A percentile compares a stretch with the other conserved stretches of the same genome.
Conservation (phyloP, 352 stramenopile genomes). For the Peronospora farinosa region DNA sequence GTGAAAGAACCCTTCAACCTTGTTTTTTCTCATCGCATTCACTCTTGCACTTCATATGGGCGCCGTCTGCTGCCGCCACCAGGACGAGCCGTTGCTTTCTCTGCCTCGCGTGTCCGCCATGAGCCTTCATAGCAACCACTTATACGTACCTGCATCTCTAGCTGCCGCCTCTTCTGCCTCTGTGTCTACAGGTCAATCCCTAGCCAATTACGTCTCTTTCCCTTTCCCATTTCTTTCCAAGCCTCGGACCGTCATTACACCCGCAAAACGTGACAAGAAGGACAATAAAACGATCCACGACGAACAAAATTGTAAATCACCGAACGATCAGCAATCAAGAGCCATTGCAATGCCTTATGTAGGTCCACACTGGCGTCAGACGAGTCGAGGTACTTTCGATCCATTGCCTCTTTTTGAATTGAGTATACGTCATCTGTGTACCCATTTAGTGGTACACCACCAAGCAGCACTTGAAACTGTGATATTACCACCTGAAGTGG, state of each 20-base stretch:
- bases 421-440: constrained; percentile 47
- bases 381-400: constrained; percentile 27
- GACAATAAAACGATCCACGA: constrained; percentile 16
- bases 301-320: not conserved
- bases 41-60: constrained; percentile 40
- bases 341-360: constrained; percentile 27
- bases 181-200: constrained; percentile 34
- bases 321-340: not conserved
- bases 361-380: constrained; percentile 49
- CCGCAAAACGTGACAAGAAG: constrained; percentile 4
- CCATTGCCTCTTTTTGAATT: constrained; percentile 55
- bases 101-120: constrained; percentile 21
- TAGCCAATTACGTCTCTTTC: constrained; percentile 69
- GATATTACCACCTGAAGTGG: constrained; percentile 39
- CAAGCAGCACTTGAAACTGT: constrained; percentile 13
- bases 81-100: constrained; percentile 58
- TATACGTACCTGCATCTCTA: constrained; percentile 19
- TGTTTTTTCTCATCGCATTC: constrained; percentile 10
- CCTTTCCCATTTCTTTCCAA: constrained; percentile 68
- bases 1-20: constrained; percentile 1
- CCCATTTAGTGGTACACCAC: constrained; percentile 35
- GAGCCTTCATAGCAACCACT: constrained; percentile 25
- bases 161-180: constrained; percentile 7
- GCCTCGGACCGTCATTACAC: constrained; percentile 1
- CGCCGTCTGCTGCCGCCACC: constrained; percentile 58